Evolutionary conservation across 2,329 filamentous ascomycete genomes (phyloP).

Genomic region (Microdochium paspali): DNA sequence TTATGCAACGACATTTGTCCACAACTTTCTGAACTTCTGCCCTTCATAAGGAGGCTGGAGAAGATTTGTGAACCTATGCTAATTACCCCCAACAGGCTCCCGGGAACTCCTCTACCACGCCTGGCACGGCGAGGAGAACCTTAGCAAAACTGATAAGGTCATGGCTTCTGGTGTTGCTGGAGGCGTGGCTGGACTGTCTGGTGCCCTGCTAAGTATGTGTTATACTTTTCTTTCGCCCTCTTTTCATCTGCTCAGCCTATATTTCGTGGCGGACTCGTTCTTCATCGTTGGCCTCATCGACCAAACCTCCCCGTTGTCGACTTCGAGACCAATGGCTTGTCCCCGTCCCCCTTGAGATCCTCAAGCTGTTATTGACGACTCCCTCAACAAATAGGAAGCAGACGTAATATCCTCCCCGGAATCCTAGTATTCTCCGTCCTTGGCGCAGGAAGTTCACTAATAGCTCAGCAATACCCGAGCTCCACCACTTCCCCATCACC

Average conservation of each 20-base stretch:
- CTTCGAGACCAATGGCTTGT: neutral
- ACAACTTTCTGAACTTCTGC: no score
- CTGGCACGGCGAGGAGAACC: constrained; percentile 38
- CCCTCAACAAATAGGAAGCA: constrained; percentile 33
- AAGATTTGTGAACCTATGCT: constrained; percentile 1
- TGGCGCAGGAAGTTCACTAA: constrained; percentile 24
- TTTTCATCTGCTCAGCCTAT: no score
- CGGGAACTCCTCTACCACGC: constrained; percentile 35
- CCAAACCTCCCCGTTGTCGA: neutral
- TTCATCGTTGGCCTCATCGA: no score
- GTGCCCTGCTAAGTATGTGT: constrained; percentile 30
- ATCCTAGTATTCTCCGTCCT: constrained; percentile 36
- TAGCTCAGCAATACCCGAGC: constrained; percentile 11
- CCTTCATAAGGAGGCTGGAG: neutral
- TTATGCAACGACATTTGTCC: no score
- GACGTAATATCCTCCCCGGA: constrained; percentile 41
- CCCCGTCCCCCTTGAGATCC: neutral
- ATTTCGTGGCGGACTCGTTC: no score
- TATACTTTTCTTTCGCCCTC: constrained; percentile 27
- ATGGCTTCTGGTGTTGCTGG: constrained; percentile 64
- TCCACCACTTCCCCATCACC: constrained; percentile 9
- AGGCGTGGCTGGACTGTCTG: constrained; percentile 55
- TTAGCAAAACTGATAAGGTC: constrained; percentile 49
- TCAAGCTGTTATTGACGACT: neutral
- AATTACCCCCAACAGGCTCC: constrained; percentile 28